Evolutionary conservation across 1,139 yeast genomes (phyloP).

Genomic region (Blastobotrys serpentis): DNA sequence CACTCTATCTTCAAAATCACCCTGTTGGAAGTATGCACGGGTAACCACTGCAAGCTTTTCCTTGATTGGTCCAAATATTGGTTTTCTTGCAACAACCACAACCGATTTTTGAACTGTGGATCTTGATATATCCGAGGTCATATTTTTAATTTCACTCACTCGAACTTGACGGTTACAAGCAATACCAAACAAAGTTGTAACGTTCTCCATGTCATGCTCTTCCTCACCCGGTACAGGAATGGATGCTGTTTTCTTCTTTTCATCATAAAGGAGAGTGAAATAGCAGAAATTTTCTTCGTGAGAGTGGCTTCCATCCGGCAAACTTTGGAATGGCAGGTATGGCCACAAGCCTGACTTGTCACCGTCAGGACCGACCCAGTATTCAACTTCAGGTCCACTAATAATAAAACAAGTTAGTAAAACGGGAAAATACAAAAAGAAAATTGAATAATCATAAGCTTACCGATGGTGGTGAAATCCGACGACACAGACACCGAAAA

Average conservation of each 20-base stretch:
- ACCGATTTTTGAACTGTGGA: constrained; percentile 90
- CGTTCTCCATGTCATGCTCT: constrained; percentile 43
- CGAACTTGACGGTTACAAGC: constrained; percentile 86
- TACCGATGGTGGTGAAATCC: constrained; percentile 78
- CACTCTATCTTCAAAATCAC: constrained; percentile 66
- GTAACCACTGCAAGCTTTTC: constrained; percentile 91
- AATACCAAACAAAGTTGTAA: constrained; percentile 84
- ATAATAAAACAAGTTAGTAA: constrained; percentile 22
- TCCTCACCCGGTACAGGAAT: constrained; percentile 44
- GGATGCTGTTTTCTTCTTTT: constrained; percentile 47
- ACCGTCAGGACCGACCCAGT: constrained; percentile 74
- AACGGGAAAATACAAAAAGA: background rate
- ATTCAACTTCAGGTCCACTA: constrained; percentile 92
- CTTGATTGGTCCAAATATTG: constrained; percentile 78
- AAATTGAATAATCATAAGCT: too few species aligned
- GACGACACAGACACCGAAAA: constrained; percentile 84
- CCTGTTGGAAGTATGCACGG: constrained; percentile 78
- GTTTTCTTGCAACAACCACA: constrained; percentile 83
- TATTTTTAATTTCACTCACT: constrained; percentile 56
- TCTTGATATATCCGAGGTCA: constrained; percentile 71
- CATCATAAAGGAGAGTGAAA: constrained; percentile 81
- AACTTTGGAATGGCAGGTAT: constrained; percentile 87
- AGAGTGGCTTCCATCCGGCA: constrained; percentile 93
- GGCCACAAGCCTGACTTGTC: constrained; percentile 64
- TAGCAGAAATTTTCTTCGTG: constrained; percentile 92